Base-by-base conservation (phyloP, 805 yeast genomes). In the Torulaspora gathmanii region DNA sequence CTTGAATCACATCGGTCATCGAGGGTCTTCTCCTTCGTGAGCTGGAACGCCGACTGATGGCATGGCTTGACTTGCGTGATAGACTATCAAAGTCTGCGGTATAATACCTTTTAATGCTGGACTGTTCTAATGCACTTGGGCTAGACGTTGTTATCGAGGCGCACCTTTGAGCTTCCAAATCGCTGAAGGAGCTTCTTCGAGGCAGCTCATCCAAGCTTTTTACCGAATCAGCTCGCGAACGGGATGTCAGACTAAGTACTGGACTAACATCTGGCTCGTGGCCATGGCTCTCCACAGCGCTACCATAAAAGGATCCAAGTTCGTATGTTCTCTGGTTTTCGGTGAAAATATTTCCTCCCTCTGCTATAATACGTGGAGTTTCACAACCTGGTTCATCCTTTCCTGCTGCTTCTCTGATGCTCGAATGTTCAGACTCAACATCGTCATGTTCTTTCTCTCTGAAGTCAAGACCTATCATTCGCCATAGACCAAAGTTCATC, bases 401-500 rank as follows among this genome's bases (percentile, higher is more conserved):
- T 12, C 8, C 20, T 5, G 13, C 9, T n/a, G 33, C 11, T 12
- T 8, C 20, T 15, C 11, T 19, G 8, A 25, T 2, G n/a, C 16
- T 26, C n/a, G 27, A 10, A 25, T 41, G 40, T 22, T 28, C 29
- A 10, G 17, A 15, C 20, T 41, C 44, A 12, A 19, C 11, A 12
- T 35, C 33, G 5, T 15, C 15, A 20, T 53, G 49, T 6, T 50
- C 43, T 9, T 56, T 60, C 17, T 62, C 57, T 44, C 74, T 70
- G 57, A 88, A 85, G 61, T 89, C 96, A 60, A 78, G 69, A 33
- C 80, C 83, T 12, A 88, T 71, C 42, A 89, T 64, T 49, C 80
- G 72, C 65, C 82, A 83, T 42, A 85, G 75, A 1, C 96, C 96
- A 36, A 83, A 65, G 56, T 86, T 83, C 74, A 87, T 86, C 65